Evolutionary conservation across 257 asterid species (phyloP), one percentile per base, ranked within the genome.

Genomic region (Nicotiana benthamiana): DNA sequence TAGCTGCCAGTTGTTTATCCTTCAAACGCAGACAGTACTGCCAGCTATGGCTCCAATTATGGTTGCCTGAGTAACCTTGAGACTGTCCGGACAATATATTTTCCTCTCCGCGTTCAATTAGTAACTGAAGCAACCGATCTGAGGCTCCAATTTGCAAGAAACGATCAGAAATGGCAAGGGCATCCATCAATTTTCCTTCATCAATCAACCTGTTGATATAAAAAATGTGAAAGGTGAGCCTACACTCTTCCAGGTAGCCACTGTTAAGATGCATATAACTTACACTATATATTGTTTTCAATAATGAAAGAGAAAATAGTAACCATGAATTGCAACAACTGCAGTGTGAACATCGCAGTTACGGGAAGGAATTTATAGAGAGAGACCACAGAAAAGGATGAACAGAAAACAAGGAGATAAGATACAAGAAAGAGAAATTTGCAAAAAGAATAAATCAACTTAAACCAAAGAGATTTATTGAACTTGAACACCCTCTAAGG

Each of bases 161-260:
- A 83, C 99, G 99, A 82, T 95, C 99, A 6, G 99, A 93, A 46
- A 95, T 89, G 81, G 96, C 98, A 74, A 93, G 95, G 83, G 99
- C 99, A 91, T 95, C 99, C 90, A 88, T 83, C 83, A 93, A 83
- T 77, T 93, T 93, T 52, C 97, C 97, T 88, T 93, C 99, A 82
- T 91, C 97, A 80, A 91, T 93, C 89, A 92, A 87, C 86, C 99
- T 95, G 93, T 77, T 17, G 76, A 67, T 59, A 40, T 46, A 18
- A 79, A 26, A 64, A 64, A 79, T 46, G 60, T 46, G 62, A 79
- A 63, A 32, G 22, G 43, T 48, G 52, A 63, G 61, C 61, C 54
- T 51, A 51, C 30, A 43, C 59, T 48, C 12, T 64, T 48, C 53
- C 77, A 64, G 59, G 12, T 26, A 68, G 28, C 13, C 59, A 43